Conservation (phyloP, 257 asterid species). For the Ballota nigra region DNA sequence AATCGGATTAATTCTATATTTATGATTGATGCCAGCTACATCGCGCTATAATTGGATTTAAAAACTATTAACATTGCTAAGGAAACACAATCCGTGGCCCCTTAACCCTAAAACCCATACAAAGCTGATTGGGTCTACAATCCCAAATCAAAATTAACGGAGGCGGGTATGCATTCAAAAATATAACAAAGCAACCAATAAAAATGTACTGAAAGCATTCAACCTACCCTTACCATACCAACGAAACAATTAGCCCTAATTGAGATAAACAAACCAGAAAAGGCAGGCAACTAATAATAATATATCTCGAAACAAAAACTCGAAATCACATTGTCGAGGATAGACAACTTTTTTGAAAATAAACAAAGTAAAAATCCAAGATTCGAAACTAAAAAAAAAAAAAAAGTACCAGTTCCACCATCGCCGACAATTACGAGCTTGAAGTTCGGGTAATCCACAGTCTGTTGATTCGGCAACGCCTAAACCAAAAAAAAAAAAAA, state of each 20-base stretch:
- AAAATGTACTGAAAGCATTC: background rate
- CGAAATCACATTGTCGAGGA: no score
- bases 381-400: background rate
- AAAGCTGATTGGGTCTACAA: background rate
- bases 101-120: background rate
- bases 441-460: constrained; percentile 79
- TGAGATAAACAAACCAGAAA: background rate
- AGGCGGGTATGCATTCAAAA: no score
- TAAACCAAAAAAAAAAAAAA: constrained; percentile 3
- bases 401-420: constrained; percentile 68
- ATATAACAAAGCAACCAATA: background rate
- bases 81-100: no score
- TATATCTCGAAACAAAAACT: no score
- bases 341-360: no score
- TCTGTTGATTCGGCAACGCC: constrained; percentile 80
- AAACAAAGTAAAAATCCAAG: background rate
- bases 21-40: no score
- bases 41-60: no score
- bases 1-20: no score
- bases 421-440: constrained; percentile 88
- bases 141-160: background rate
- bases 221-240: background rate
- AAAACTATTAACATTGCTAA: no score
- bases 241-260: background rate
- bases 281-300: no score